Conservation (phyloP, 495 filamentous ascomycete species). For the Chaetomium fimeti region DNA sequence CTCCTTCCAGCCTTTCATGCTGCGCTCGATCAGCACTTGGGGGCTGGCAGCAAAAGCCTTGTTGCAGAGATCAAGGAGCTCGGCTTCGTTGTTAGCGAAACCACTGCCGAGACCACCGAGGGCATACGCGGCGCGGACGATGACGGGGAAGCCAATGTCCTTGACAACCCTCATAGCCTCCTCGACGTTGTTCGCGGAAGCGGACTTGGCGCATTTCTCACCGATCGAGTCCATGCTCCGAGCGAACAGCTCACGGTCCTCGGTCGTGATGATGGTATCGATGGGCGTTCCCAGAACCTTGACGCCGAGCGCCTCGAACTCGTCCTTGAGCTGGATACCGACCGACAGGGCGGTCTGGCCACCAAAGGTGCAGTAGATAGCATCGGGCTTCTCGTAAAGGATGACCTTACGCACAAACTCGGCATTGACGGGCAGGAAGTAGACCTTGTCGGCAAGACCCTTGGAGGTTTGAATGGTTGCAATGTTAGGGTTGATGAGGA, state of each 20-base stretch:
- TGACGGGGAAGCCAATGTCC: constrained; percentile 91
- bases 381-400: constrained; percentile 84
- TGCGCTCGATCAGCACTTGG: constrained; percentile 92
- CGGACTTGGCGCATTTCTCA: constrained; percentile 96
- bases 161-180: constrained; percentile 83
- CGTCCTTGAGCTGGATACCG: constrained; percentile 93
- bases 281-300: constrained; percentile 95
- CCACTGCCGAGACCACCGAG: constrained; percentile 93
- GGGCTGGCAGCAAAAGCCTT: constrained; percentile 94
- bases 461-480: constrained; percentile 98
- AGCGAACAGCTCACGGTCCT: constrained; percentile 95
- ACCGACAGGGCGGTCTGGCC: constrained; percentile 94
- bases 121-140: constrained; percentile 94
- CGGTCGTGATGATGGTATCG: constrained; percentile 95
- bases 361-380: constrained; percentile 94
- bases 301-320: constrained; percentile 87
- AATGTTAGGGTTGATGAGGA: constrained; percentile 98
- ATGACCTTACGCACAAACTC: constrained; percentile 98
- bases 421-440: constrained; percentile 94
- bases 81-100: constrained; percentile 86
- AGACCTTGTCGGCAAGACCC: constrained; percentile 95
- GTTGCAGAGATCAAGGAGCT: constrained; percentile 86
- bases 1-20: constrained; percentile 99
- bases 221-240: constrained; percentile 97
- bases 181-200: constrained; percentile 80